Evolutionary conservation across 768 basidiomycete species (phyloP).

Genomic region (Leccinum incarnatum): DNA sequence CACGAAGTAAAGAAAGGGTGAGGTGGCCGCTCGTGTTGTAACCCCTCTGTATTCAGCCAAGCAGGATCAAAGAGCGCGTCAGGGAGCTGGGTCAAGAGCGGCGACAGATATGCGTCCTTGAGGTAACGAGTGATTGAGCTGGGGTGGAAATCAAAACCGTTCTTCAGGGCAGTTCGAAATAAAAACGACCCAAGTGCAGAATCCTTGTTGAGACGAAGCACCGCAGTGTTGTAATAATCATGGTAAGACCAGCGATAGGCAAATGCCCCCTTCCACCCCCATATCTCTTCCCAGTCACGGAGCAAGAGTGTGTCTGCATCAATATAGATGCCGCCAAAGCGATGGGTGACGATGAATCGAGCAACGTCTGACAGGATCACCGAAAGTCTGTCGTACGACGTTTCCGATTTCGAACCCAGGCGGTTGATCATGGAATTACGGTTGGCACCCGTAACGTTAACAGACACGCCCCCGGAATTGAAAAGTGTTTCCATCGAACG

Average conservation of each 20-base stretch:
- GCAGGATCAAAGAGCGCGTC: constrained; percentile 94
- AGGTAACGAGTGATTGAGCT: constrained; percentile 88
- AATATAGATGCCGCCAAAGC: constrained; percentile 91
- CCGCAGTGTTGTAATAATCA: constrained; percentile 91
- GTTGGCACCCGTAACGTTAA: constrained; percentile 45
- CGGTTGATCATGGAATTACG: constrained; percentile 35
- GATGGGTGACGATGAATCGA: constrained; percentile 91
- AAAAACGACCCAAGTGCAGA: constrained; percentile 87
- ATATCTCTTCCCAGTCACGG: constrained; percentile 95
- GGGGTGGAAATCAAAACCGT: constrained; percentile 92
- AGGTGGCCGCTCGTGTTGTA: constrained; percentile 85
- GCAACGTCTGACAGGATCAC: constrained; percentile 96
- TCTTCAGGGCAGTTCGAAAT: constrained; percentile 89
- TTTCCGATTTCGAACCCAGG: constrained; percentile 55
- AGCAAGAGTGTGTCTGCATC: constrained; percentile 92
- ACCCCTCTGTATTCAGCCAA: constrained; percentile 90
- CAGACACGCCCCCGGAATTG: constrained; percentile 82
- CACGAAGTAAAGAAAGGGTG: constrained; percentile 90
- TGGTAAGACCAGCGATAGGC: constrained; percentile 94
- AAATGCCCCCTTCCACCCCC: constrained; percentile 93
- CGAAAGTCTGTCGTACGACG: constrained; percentile 73
- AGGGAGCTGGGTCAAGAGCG: constrained; percentile 73
- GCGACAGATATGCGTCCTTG: constrained; percentile 77
- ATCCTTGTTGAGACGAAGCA: constrained; percentile 84
- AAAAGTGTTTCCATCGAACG: constrained; percentile 71